These are phyloP conservation scores for Aphanomyces cochlioides DNA, from an alignment of 352 stramenopile genomes.

Conservation along the genomic window DNA sequence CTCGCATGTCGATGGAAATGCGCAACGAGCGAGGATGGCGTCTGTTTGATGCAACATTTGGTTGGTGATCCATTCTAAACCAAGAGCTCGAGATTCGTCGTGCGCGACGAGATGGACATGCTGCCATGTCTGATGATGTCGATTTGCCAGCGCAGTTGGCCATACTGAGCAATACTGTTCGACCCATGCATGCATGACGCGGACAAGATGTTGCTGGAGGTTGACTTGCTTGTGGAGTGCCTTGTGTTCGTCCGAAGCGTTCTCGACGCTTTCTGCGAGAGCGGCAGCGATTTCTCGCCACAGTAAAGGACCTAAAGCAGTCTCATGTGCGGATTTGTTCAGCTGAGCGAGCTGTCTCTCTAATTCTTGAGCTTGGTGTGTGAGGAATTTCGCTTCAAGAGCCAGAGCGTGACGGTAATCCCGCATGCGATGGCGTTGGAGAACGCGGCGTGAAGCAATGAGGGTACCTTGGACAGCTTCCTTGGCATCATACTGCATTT, in stretches of 20 bases:
- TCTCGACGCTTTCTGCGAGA: neutral
- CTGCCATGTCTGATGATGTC: conserved; percentile 16
- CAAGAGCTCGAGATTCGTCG: conserved; percentile 4
- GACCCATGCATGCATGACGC: conserved; percentile 18
- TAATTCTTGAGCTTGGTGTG: neutral
- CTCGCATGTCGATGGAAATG: neutral
- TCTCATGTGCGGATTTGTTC: neutral
- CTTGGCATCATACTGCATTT: conserved; percentile 25
- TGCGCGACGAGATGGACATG: conserved; percentile 9
- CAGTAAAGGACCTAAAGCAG: neutral
- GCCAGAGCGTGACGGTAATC: conserved; percentile 19
- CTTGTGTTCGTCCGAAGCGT: neutral
- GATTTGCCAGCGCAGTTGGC: too few relatives aligned
- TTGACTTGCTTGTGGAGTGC: neutral
- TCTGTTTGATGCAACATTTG: conserved; percentile 25
- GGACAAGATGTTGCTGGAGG: neutral
- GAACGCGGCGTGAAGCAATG: neutral
- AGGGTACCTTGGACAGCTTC: neutral
- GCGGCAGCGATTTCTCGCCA: conserved; percentile 19
- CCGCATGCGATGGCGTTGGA: conserved; percentile 21
- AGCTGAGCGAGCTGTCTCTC: neutral
- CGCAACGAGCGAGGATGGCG: conserved; percentile 11
- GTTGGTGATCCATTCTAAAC: conserved; percentile 30
- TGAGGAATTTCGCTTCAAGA: conserved; percentile 6
- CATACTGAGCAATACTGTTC: neutral